phyloP scores from a whole-genome alignment of 306 rosid species.

The Cercis canadensis region DNA sequence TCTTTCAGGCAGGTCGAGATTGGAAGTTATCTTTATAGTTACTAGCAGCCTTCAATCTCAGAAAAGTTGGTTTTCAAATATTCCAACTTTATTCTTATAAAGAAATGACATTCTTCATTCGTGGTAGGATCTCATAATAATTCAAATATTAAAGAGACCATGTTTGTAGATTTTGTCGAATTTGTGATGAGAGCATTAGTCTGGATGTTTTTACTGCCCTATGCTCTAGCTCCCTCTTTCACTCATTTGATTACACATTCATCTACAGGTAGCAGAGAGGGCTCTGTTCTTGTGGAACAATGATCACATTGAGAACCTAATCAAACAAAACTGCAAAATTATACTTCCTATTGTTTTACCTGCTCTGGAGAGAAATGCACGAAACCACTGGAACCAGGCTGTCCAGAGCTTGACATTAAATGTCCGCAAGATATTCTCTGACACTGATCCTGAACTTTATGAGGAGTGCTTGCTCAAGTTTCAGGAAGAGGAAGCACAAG shows the following conservation, averaged over 20 bases:
- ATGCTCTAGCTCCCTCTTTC: background rate
- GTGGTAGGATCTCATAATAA: constrained; percentile 1
- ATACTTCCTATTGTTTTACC: constrained; percentile 91
- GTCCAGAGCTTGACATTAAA: constrained; percentile 88
- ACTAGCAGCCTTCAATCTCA: too few species aligned
- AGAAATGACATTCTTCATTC: too few species aligned
- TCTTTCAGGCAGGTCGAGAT: too few species aligned
- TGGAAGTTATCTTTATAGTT: too few species aligned
- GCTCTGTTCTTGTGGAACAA: constrained; percentile 97
- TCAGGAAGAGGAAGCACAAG: constrained; percentile 74
- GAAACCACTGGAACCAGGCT: constrained; percentile 92
- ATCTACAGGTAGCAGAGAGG: constrained; percentile 99
- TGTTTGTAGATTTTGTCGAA: background rate
- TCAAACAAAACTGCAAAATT: constrained; percentile 75
- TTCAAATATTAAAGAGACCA: background rate
- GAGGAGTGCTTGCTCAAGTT: constrained; percentile 79
- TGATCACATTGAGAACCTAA: constrained; percentile 76
- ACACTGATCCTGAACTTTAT: constrained; percentile 71
- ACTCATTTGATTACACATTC: too few species aligned
- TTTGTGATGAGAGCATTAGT: constrained; percentile 25
- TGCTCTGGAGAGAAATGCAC: constrained; percentile 74
- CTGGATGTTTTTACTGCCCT: background rate
- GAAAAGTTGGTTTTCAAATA: too few species aligned
- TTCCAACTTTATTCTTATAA: too few species aligned
- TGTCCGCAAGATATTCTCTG: constrained; percentile 84